These are phyloP conservation scores for Pigoraptor vietnamica DNA, from an alignment of 78 protist genomes.

Conservation along the genomic window DNA sequence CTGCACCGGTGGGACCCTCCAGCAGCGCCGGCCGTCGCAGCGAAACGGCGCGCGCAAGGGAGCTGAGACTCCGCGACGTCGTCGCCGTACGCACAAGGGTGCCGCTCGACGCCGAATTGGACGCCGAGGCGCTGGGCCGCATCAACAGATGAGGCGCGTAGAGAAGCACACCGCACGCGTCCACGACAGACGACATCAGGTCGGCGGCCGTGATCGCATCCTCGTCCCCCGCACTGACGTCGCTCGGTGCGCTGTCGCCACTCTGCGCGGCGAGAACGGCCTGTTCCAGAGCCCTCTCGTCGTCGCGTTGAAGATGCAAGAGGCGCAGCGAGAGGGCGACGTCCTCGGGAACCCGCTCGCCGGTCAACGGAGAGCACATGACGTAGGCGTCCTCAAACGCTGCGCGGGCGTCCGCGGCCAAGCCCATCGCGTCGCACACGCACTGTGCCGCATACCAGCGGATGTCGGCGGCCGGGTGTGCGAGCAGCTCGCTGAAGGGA, in stretches of 20 bases:
- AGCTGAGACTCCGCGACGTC: not conserved
- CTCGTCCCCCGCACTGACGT: not conserved
- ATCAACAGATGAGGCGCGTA: not conserved
- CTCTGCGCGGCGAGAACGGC: not conserved
- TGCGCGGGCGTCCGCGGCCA: not conserved
- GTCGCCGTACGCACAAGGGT: not conserved
- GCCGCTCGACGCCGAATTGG: not conserved
- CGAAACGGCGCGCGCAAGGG: not conserved
- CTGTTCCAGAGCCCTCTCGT: not conserved
- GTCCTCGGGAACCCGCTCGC: not conserved
- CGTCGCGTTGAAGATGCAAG: not conserved
- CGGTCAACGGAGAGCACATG: not conserved
- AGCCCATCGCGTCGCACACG: not conserved
- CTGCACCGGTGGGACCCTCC: constrained; percentile 83
- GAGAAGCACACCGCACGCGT: not conserved
- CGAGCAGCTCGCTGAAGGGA: not conserved
- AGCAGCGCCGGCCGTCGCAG: constrained; percentile 42
- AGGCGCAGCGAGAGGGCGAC: not conserved
- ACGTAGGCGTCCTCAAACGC: not conserved
- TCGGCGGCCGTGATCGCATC: not conserved
- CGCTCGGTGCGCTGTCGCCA: not conserved
- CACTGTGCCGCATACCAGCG: not conserved
- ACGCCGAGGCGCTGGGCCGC: not conserved
- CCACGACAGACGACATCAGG: not conserved
- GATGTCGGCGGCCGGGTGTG: not conserved